Evolutionary conservation across 768 basidiomycete genomes (phyloP).

Genomic region (Xerocomellus chrysenteron): DNA sequence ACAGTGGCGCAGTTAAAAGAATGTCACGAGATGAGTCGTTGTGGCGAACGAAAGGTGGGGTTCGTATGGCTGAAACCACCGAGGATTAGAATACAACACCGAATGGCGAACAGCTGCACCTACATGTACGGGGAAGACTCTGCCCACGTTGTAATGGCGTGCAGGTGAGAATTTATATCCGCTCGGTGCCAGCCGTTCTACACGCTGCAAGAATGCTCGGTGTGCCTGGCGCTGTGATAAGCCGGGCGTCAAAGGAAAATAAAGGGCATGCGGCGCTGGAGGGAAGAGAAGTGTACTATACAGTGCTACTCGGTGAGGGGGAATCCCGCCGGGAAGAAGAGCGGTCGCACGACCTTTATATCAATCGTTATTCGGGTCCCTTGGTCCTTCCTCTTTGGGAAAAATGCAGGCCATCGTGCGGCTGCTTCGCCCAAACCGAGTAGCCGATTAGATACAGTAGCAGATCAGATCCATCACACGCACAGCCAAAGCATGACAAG

Average conservation of each 20-base stretch:
- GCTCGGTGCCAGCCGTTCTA: background rate
- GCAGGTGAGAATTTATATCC: slow-evolving; percentile 2
- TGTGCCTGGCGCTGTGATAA: background rate
- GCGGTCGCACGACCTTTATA: slow-evolving; percentile 10
- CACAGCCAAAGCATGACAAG: no score
- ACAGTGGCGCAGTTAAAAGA: background rate
- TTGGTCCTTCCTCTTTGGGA: slow-evolving; percentile 1
- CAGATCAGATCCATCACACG: background rate
- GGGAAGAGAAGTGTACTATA: background rate
- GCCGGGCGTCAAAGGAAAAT: background rate
- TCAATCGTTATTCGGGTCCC: slow-evolving; percentile 10
- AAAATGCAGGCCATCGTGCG: background rate
- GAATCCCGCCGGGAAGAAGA: background rate
- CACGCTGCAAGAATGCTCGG: slow-evolving; percentile 6
- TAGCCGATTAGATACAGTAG: background rate
- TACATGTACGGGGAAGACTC: background rate
- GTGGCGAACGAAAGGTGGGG: background rate
- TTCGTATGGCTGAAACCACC: background rate
- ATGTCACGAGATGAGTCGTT: background rate
- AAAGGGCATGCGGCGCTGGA: background rate
- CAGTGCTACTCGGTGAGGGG: background rate
- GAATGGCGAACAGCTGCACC: background rate
- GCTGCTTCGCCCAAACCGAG: slow-evolving; percentile 3
- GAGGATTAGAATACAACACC: background rate
- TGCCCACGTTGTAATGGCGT: slow-evolving; percentile 7